Evolutionary conservation across 2,329 filamentous ascomycete species (phyloP).

Genomic region (Sarocladium brachiariae): DNA sequence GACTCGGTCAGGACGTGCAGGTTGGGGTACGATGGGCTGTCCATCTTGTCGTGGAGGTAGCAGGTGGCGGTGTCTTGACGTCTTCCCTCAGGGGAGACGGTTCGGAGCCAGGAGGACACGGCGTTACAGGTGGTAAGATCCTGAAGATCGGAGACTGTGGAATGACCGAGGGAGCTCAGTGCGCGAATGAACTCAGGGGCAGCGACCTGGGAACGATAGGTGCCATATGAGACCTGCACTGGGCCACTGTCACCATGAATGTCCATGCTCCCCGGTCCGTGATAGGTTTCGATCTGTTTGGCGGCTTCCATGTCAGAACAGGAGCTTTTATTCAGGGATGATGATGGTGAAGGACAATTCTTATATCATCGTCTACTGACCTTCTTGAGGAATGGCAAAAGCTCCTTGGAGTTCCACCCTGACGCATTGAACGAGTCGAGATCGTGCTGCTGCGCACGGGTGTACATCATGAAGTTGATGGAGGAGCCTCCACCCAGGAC

Average conservation of each 20-base stretch:
- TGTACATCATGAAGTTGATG: conserved; percentile 27
- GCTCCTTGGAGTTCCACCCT: conserved; percentile 15
- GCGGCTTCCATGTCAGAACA: no score
- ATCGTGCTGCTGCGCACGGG: conserved; percentile 17
- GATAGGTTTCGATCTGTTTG: conserved; percentile 42
- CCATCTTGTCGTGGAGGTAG: conserved; percentile 45
- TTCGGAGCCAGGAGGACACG: conserved; percentile 33
- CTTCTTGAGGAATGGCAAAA: conserved; percentile 17
- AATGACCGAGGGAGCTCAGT: conserved; percentile 35
- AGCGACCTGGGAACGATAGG: conserved; percentile 28
- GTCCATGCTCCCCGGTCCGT: conserved; percentile 24
- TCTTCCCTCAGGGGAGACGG: conserved; percentile 38
- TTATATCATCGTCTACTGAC: conserved; percentile 7
- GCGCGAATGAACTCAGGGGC: conserved; percentile 40
- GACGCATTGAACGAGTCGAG: conserved; percentile 15
- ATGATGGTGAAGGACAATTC: not conserved
- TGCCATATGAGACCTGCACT: conserved; percentile 40
- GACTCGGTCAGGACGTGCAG: conserved; percentile 48
- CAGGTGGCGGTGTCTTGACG: conserved; percentile 47
- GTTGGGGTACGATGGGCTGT: conserved; percentile 39
- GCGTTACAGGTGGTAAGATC: conserved; percentile 35
- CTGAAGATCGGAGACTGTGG: conserved; percentile 41
- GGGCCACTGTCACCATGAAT: conserved; percentile 44
- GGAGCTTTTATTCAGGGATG: not conserved
- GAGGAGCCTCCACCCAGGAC: conserved; percentile 26